Percentiles rank a stretch among this genome's conserved stretches.
Evolutionary conservation across 768 basidiomycete genomes (phyloP).

Genomic region (Hypholoma sublateritium): DNA sequence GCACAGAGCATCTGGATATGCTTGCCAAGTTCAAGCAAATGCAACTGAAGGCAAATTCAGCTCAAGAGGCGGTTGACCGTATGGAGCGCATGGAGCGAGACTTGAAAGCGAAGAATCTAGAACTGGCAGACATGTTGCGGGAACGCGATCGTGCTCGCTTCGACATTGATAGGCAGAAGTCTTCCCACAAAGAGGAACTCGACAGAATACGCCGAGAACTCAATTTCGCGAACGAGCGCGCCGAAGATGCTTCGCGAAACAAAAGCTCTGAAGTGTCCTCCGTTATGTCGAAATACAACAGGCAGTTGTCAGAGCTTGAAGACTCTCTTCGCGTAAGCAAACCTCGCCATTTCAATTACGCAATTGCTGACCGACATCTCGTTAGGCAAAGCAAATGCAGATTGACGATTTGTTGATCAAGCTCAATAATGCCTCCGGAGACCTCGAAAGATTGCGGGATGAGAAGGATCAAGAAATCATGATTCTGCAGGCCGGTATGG

Average conservation of each 20-base stretch:
- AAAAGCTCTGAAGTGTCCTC: slow-evolving; percentile 92
- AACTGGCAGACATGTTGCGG: slow-evolving; percentile 97
- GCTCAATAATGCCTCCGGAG: slow-evolving; percentile 69
- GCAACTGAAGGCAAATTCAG: slow-evolving; percentile 97
- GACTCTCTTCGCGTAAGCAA: slow-evolving; percentile 81
- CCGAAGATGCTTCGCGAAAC: slow-evolving; percentile 86
- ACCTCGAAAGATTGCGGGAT: slow-evolving; percentile 81
- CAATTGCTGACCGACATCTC: slow-evolving; percentile 5
- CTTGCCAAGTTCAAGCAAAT: slow-evolving; percentile 95
- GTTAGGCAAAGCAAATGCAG: slow-evolving; percentile 90
- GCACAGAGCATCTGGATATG: slow-evolving; percentile 97
- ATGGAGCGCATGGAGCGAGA: slow-evolving; percentile 99
- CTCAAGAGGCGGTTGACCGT: slow-evolving; percentile 95
- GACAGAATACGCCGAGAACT: slow-evolving; percentile 92
- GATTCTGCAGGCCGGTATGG: slow-evolving; percentile 95
- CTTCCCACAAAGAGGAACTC: slow-evolving; percentile 92
- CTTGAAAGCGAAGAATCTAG: slow-evolving; percentile 96
- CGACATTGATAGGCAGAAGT: slow-evolving; percentile 91
- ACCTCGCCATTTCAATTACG: not conserved
- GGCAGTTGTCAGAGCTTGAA: slow-evolving; percentile 95
- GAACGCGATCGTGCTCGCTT: slow-evolving; percentile 96
- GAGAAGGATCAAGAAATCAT: slow-evolving; percentile 98
- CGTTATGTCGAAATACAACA: slow-evolving; percentile 90
- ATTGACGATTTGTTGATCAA: slow-evolving; percentile 90
- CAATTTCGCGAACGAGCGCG: slow-evolving; percentile 95